Base-by-base conservation (phyloP, 208 protist genomes). In the Trypanosoma rangeli region DNA sequence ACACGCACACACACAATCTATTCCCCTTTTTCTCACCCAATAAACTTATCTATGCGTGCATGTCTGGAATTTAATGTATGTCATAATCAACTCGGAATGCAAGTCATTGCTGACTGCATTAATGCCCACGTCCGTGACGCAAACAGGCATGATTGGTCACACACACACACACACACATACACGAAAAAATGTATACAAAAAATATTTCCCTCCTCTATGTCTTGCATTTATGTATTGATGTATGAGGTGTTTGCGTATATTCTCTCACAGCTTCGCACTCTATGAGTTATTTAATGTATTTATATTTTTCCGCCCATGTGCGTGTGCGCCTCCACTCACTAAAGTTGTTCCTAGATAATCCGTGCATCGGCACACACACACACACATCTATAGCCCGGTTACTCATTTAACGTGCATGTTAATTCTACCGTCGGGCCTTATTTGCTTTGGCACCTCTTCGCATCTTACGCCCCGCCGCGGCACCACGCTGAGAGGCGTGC, bases 401-500 rank as follows among this genome's bases (percentile, higher is more conserved):
- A 53, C 12, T 53, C 49, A 53, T 22, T 53, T 26, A 53, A 2
- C 49, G 10, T 26, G 24, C 22, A 12, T 26, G 49, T 53, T 28
- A 20, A 31, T 24, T 26, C 26, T 69, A 69, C 24, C 64, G 53
- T 26, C 64, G 64, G 16, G 54, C 9, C 39, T 69, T 69, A 20
- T 69, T 69, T 31, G 35, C n/a, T 42, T 69, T 69, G n/a, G 67
- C 15, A 67, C 24, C 44, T 22, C 53, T 67, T 22, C 46, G 28
- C 39, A 42, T 28, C 35, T 66, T 73, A 31, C 68, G 44, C 18
- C 13, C 33, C 37, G 49, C 26, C 9, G 59, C 26, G 48, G 57
- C 18, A 16, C 12, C 28, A 37, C 56, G 55, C 16, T 57, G 39
- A 16, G 53, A 62, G 28, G n/a, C 22, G n/a, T 57, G 46, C 28